phyloP scores from a whole-genome alignment of 352 stramenopile species.

The Phytopythium cucurbitacearum region DNA sequence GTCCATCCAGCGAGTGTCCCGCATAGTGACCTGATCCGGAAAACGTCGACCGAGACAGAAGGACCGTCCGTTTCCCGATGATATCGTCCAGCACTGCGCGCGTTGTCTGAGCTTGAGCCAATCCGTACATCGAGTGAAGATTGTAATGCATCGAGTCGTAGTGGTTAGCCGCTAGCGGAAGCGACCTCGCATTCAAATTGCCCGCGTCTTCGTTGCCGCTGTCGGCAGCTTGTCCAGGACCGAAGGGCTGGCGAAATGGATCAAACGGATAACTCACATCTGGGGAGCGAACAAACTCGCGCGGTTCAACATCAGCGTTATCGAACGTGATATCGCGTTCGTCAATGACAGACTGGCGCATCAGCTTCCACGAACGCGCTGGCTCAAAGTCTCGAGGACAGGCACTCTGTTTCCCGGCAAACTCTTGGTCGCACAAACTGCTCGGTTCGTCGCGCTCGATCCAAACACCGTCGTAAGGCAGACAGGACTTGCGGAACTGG shows the following conservation, averaged over 20 bases:
- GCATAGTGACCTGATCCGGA: constrained; percentile 52
- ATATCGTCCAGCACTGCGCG: constrained; percentile 40
- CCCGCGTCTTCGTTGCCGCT: constrained; percentile 31
- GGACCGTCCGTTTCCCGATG: constrained; percentile 50
- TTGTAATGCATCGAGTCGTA: constrained; percentile 81
- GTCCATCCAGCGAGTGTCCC: constrained; percentile 57
- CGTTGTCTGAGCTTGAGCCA: constrained; percentile 54
- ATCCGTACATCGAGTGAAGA: constrained; percentile 80
- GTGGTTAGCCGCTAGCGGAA: constrained; percentile 72
- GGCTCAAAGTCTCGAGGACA: constrained; percentile 12
- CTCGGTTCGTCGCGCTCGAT: constrained; percentile 81
- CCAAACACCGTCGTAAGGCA: constrained; percentile 82
- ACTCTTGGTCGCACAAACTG: constrained; percentile 51
- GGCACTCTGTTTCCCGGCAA: constrained; percentile 30
- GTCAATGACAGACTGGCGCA: too few relatives aligned
- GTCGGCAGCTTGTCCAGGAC: constrained; percentile 39
- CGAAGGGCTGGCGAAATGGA: constrained; percentile 75
- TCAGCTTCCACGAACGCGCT: neutral
- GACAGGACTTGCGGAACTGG: constrained; percentile 48
- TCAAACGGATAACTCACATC: constrained; percentile 80
- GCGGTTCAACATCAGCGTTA: neutral
- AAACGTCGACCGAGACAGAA: constrained; percentile 70
- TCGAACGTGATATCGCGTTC: neutral
- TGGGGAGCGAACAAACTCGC: constrained; percentile 54
- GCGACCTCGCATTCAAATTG: constrained; percentile 74